Percentiles rank a stretch among this genome's conserved stretches.
phyloP scores from a whole-genome alignment of 495 filamentous ascomycete genomes.

The Talaromyces borbonicus region DNA sequence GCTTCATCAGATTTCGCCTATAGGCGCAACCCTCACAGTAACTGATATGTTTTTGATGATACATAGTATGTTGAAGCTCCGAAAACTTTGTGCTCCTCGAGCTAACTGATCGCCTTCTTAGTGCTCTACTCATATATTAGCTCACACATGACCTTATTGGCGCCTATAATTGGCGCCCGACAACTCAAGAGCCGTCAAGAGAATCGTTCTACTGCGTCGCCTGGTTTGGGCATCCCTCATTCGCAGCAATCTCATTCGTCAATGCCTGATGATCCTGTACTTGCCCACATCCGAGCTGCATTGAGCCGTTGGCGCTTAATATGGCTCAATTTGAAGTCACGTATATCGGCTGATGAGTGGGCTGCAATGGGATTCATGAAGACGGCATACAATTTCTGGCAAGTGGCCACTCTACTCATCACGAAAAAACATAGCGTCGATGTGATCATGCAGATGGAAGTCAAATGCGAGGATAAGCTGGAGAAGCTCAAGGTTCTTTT shows the following conservation, averaged over 20 bases:
- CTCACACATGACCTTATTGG: conserved; percentile 33
- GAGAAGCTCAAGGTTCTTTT: conserved; percentile 34
- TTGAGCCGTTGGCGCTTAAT: conserved; percentile 30
- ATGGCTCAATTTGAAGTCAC: conserved; percentile 25
- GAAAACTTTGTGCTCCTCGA: neutral
- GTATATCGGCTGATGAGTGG: conserved; percentile 29
- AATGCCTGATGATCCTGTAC: conserved; percentile 25
- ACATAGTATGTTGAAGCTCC: conserved; percentile 22
- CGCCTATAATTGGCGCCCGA: conserved; percentile 16
- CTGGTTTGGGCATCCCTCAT: no score
- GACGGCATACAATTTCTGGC: conserved; percentile 38
- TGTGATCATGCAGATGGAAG: conserved; percentile 38
- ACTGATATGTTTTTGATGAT: conserved; percentile 38
- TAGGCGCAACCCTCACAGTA: conserved; percentile 19
- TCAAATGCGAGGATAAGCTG: conserved; percentile 39
- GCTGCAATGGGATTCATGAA: conserved; percentile 37
- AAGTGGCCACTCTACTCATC: conserved; percentile 34
- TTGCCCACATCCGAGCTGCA: conserved; percentile 24
- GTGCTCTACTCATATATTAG: conserved; percentile 38
- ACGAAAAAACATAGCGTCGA: conserved; percentile 40
- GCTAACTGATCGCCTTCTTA: conserved; percentile 8
- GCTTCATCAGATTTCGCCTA: neutral
- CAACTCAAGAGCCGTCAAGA: conserved; percentile 2
- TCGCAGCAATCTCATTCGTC: conserved; percentile 5
- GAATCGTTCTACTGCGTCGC: conserved; percentile 19